Conservation (phyloP, 78 protist species). For the Dictyostelium discoideum region DNA sequence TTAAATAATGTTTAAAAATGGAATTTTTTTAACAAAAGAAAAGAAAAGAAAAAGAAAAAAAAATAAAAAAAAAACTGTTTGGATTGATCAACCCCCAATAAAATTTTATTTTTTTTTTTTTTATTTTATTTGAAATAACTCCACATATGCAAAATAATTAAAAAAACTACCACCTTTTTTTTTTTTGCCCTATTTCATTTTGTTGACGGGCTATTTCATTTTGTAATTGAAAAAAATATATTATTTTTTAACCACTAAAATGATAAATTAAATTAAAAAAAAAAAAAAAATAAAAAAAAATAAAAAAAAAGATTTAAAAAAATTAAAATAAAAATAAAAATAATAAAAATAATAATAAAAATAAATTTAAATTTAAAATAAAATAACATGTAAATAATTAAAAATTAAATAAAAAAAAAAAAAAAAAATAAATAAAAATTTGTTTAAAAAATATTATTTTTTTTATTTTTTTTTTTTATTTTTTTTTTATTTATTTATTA, state of each 20-base stretch:
- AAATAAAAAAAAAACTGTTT: background rate
- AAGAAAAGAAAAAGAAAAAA: no score
- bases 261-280: no score
- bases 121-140: background rate
- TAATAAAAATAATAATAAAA: background rate
- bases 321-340: background rate
- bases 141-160: background rate
- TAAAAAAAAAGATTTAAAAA: no score
- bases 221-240: background rate
- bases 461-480: no score
- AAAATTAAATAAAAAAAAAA: background rate
- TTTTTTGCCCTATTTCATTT: background rate
- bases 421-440: background rate
- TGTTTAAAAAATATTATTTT: background rate
- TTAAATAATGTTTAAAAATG: no score
- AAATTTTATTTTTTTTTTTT: no score
- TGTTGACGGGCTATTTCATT: background rate
- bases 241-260: no score
- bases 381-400: background rate
- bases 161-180: background rate
- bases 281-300: background rate
- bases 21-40: no score
- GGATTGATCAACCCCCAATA: background rate
- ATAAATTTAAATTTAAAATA: background rate
- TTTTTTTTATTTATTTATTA: background rate